Percentiles rank a stretch among this genome's conserved stretches.
phyloP scores from a whole-genome alignment of 2,329 filamentous ascomycete species.

The Botrytis paeoniae region DNA sequence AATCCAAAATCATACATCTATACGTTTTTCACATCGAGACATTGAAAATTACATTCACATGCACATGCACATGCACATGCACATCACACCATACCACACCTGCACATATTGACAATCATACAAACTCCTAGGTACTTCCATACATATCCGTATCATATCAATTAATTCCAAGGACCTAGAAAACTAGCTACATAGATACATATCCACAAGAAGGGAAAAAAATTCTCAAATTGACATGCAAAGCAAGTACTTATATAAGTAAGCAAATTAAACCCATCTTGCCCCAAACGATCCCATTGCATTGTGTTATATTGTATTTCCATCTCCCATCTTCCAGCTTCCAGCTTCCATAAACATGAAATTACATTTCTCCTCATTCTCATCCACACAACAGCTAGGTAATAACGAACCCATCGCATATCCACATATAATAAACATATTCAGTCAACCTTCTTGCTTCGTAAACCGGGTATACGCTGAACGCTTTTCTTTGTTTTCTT shows the following conservation, averaged over 20 bases:
- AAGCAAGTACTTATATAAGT: background rate
- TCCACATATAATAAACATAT: background rate
- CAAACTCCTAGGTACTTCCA: background rate
- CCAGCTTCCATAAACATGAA: background rate
- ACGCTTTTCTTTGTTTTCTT: background rate
- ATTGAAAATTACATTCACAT: background rate
- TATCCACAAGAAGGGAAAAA: background rate
- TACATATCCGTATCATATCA: background rate
- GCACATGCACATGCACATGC: background rate
- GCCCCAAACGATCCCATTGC: background rate
- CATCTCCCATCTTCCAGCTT: background rate
- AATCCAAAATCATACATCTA: background rate
- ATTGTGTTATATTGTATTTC: background rate
- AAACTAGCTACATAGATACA: background rate
- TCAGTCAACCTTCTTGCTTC: background rate
- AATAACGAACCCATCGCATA: background rate
- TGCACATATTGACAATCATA: background rate
- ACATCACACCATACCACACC: background rate
- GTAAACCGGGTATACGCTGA: background rate
- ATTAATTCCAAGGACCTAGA: background rate
- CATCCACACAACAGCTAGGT: background rate
- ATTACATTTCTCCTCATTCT: background rate
- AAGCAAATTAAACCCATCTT: background rate
- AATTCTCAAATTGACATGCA: background rate
- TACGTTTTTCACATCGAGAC: background rate